Evolutionary conservation across 139 green algal species (phyloP).

Genomic region (Nannochloris sp.): DNA sequence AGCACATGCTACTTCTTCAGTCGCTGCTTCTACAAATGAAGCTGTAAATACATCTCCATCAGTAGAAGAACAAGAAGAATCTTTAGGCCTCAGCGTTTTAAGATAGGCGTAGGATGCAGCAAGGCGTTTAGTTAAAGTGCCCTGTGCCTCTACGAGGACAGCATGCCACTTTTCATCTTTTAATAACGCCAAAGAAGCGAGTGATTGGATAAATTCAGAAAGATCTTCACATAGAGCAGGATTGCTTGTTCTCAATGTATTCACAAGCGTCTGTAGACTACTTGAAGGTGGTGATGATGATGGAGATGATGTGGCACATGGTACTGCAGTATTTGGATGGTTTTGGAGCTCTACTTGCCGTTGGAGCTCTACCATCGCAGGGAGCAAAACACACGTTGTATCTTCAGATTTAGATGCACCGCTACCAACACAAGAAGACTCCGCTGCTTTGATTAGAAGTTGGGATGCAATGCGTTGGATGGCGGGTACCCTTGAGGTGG

Average conservation of each 20-base stretch:
- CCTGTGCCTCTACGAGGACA: constrained; percentile 19
- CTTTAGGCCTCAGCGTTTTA: neutral
- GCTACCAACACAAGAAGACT: too few species aligned
- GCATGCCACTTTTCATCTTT: constrained; percentile 57
- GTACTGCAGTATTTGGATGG: neutral
- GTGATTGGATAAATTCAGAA: constrained; percentile 30
- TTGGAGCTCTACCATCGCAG: neutral
- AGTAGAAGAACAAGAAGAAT: constrained; percentile 5
- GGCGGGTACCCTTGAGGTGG: too few species aligned
- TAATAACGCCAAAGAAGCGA: constrained; percentile 44
- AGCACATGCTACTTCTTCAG: neutral
- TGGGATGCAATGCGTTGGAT: too few species aligned
- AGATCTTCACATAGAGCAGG: too few species aligned
- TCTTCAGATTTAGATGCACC: constrained; percentile 25
- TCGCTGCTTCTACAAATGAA: neutral
- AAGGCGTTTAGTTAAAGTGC: constrained; percentile 3
- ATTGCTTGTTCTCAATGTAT: neutral
- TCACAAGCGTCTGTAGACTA: constrained; percentile 2
- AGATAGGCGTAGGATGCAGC: constrained; percentile 23
- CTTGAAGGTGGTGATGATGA: neutral
- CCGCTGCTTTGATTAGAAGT: constrained; percentile 50
- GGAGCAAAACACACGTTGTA: neutral
- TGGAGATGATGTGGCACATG: neutral
- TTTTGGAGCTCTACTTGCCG: constrained; percentile 23
- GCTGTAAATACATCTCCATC: constrained; percentile 20